A percentile compares a stretch with the other conserved stretches of the same genome.
phyloP scores from a whole-genome alignment of 208 protist genomes.

The Balamuthia mandrillaris region DNA sequence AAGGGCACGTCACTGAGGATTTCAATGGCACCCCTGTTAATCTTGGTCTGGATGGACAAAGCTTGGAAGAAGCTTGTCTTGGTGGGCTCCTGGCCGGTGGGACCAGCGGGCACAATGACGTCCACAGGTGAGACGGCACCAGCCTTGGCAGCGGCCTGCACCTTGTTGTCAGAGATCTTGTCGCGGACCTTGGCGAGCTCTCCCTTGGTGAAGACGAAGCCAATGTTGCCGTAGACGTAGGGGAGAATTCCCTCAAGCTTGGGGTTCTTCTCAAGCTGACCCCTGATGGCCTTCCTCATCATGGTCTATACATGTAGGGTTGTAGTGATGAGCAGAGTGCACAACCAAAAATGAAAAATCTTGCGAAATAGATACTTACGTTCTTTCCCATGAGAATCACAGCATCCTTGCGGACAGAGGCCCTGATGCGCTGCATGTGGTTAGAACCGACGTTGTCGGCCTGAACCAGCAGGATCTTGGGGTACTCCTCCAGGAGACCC shows the following conservation, averaged over 20 bases:
- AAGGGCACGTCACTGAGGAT: slow-evolving; percentile 94
- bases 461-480: slow-evolving; percentile 88
- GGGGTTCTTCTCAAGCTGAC: slow-evolving; percentile 66
- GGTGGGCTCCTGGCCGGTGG: slow-evolving; percentile 95
- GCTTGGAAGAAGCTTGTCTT: slow-evolving; percentile 99
- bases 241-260: slow-evolving; percentile 69
- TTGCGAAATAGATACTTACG: slow-evolving; percentile 25
- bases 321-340: neutral
- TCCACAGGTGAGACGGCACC: slow-evolving; percentile 93
- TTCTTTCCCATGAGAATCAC: slow-evolving; percentile 98
- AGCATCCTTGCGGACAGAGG: slow-evolving; percentile 89
- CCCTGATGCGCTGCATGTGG: slow-evolving; percentile 93
- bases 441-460: slow-evolving; percentile 96
- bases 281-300: slow-evolving; percentile 89
- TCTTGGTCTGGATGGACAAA: slow-evolving; percentile 98
- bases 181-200: slow-evolving; percentile 83
- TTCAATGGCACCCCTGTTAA: slow-evolving; percentile 96
- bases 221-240: slow-evolving; percentile 91
- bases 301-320: slow-evolving; percentile 81
- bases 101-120: slow-evolving; percentile 90
- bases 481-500: slow-evolving; percentile 88
- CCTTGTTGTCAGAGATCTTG: slow-evolving; percentile 81
- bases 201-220: slow-evolving; percentile 96
- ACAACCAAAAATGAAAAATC: neutral
- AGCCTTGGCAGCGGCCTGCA: slow-evolving; percentile 90